phyloP scores from a whole-genome alignment of 208 protist species.

The Balamuthia mandrillaris region DNA sequence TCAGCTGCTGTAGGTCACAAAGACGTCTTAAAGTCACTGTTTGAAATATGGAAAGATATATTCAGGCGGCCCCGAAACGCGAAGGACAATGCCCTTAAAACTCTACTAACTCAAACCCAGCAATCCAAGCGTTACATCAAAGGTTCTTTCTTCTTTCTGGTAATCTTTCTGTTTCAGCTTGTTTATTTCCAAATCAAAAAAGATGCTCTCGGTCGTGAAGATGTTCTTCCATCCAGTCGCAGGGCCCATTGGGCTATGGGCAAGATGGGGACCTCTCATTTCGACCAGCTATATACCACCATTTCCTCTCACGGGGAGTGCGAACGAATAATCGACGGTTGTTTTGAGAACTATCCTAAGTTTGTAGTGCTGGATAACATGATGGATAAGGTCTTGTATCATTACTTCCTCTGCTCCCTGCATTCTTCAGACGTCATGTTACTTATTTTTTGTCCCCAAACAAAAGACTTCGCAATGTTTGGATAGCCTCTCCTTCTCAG shows the following conservation, averaged over 20 bases:
- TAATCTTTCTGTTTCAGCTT: not conserved
- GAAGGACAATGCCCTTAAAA: not conserved
- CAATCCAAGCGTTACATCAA: not conserved
- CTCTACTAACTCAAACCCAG: not conserved
- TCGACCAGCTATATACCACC: not conserved
- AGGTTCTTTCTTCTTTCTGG: not conserved
- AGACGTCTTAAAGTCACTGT: constrained; percentile 21
- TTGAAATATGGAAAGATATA: not conserved
- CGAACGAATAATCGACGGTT: constrained; percentile 22
- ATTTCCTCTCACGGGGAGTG: constrained; percentile 2
- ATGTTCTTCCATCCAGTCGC: not conserved
- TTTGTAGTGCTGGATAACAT: too few relatives aligned
- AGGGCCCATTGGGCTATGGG: not conserved
- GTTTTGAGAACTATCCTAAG: constrained; percentile 32
- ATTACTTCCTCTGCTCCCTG: too few relatives aligned
- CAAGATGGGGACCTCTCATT: not conserved
- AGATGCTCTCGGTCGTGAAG: not conserved
- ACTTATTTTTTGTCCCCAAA: too few relatives aligned
- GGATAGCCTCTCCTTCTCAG: too few relatives aligned
- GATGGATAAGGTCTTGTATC: too few relatives aligned
- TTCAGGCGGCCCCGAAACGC: not conserved
- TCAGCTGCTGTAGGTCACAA: not conserved
- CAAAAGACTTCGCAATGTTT: too few relatives aligned
- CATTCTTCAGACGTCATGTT: too few relatives aligned
- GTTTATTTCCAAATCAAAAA: not conserved